Conservation (phyloP, 768 basidiomycete genomes). For the Auricularia sp. region DNA sequence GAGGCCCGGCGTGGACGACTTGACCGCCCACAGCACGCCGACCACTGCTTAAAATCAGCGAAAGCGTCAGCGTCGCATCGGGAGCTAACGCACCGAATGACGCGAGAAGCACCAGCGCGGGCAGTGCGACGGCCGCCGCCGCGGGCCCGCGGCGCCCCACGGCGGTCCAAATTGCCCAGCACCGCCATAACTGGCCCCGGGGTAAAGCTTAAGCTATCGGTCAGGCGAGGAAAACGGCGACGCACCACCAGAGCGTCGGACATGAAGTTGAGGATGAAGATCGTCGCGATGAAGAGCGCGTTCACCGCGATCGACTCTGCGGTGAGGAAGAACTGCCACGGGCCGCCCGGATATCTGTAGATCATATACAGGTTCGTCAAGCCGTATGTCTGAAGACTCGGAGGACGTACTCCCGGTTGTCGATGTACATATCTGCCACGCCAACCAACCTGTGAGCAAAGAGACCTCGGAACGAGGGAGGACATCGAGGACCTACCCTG, state of each 20-base stretch:
- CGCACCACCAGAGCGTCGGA: neutral
- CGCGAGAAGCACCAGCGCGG: neutral
- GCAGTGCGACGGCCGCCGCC: neutral
- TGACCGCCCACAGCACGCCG: neutral
- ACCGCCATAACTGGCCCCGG: neutral
- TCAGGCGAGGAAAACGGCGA: neutral
- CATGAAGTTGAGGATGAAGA: neutral
- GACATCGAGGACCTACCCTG: neutral
- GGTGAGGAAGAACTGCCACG: neutral
- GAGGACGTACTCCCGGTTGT: constrained; percentile 14
- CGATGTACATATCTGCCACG: constrained; percentile 7
- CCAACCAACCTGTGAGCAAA: too few relatives aligned
- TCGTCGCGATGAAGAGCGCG: neutral
- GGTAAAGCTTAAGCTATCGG: too few relatives aligned
- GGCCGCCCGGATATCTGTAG: too few relatives aligned
- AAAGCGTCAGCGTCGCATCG: too few relatives aligned
- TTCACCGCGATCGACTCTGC: neutral
- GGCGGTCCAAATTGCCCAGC: neutral
- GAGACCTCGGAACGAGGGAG: neutral
- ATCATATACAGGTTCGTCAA: too few relatives aligned
- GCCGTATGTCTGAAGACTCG: neutral
- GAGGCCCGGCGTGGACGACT: neutral
- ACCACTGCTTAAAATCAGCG: too few relatives aligned
- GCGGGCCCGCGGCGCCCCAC: too few relatives aligned
- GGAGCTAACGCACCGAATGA: neutral